Evolutionary conservation across 345 rosid species (phyloP), one percentile per base, ranked within the genome.

Genomic region (Eucalyptus paniculata): DNA sequence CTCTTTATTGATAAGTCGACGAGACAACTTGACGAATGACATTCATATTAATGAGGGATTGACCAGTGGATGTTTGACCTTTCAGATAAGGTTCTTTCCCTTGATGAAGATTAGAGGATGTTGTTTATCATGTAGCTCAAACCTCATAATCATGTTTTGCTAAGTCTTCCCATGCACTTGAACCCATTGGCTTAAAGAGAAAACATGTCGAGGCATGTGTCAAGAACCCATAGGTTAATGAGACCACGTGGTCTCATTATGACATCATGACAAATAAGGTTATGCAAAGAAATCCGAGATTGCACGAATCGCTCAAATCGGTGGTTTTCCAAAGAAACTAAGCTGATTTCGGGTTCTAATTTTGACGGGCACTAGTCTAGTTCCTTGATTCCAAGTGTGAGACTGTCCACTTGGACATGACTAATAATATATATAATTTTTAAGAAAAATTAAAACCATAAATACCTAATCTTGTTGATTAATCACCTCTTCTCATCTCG

Each of bases 271-370:
- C 26, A 53, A 21, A 53, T 19, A 53, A 5, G 58, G 26, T 53
- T 53, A 21, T 53, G 11, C 26, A 53, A 21, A 53, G 2, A 21
- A 53, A 53, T 53, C 0, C 5, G 2, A 2, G 0, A 53, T 53
- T 8, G 26, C 58, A 2, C 0, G 5, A 53, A 2, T 53, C 1
- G 1, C 5, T 53, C 58, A 19, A 53, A 21, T 53, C 1, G 0
- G 5, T 21, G 2, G 11, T 53, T 53, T 53, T 8, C 11, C 1
- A 53, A 21, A 53, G 58, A 53, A 53, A 21, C 1, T 2, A 0
- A 53, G 26, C 1, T 53, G 1, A 19, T 53, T 53, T 0, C 58
- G 0, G 1, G 58, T 53, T 53, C 0, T 1, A 1, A 53, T 53
- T 53, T 19, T 53, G 26, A 53, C 0, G 5, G 1, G 26, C 8